Evolutionary conservation across 75 land plant species (phyloP).

Genomic region (Cryptomeria japonica): DNA sequence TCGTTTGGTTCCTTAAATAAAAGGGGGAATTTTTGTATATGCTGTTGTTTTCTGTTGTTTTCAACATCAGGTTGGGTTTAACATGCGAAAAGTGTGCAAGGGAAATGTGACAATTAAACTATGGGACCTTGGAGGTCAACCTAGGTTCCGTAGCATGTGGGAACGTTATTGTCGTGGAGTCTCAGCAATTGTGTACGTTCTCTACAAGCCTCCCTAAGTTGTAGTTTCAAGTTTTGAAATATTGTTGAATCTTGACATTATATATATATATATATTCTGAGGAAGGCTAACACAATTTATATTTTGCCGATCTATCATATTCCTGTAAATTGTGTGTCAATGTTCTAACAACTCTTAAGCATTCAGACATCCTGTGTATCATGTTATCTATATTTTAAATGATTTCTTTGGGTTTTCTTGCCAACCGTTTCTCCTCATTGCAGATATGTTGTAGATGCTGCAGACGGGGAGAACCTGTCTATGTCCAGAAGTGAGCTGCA

Average conservation of each 20-base stretch:
- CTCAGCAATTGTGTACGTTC: conserved; percentile 86
- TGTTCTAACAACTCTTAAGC: background rate
- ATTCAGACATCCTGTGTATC: background rate
- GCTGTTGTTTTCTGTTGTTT: background rate
- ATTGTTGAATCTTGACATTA: background rate
- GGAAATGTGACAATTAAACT: conserved; percentile 98
- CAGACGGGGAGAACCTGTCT: conserved; percentile 81
- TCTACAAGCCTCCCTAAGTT: conserved; percentile 7
- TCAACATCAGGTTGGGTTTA: conserved; percentile 87
- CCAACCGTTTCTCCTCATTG: background rate
- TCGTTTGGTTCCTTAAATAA: background rate
- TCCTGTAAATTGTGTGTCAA: background rate
- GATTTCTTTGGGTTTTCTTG: background rate
- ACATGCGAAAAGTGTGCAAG: conserved; percentile 95
- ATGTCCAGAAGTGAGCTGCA: conserved; percentile 81
- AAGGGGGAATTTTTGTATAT: background rate
- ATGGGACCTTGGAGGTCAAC: conserved; percentile 98
- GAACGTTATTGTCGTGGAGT: conserved; percentile 99
- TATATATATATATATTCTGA: background rate
- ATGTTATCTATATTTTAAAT: background rate
- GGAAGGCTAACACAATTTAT: background rate
- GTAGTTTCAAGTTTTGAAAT: background rate
- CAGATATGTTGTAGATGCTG: conserved; percentile 97
- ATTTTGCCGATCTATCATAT: background rate
- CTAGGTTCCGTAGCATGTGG: conserved; percentile 98